Base-by-base conservation (phyloP, 2,329 filamentous ascomycete genomes). In the Huntiella abstrusa region DNA sequence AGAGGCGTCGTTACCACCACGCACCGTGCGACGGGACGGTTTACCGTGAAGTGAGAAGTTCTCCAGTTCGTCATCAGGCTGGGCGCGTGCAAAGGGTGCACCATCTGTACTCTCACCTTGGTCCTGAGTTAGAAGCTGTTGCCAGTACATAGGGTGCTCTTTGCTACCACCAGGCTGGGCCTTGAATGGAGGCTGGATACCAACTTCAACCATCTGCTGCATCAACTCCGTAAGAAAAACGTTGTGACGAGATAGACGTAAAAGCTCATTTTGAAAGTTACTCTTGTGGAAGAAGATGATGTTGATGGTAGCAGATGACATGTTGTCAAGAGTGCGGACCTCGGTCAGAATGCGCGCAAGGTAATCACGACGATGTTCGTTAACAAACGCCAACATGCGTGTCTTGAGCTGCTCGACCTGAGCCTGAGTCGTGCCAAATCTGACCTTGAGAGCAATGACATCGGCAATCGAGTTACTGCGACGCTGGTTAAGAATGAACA, bases 221-320 rank as follows among this genome's bases (percentile, higher is more conserved):
- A 94, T 93, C 56, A 96, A 67, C 51, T 91, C 85, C 52, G 82
- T 86, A 53, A 92, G 86, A 61, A 96, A 94, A 58, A 87, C 91
- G 69, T 95, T 95, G 55, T 91, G 83, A 13, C 88, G 76, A 54
- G 82, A 83, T 2, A 96, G 72, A 64, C 88, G 86, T 17, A 95
- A 69, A 39, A 92, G 69, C 59, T 96, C 88, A 58, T 95, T 95
- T 59, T 96, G 88, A 74, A 83, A 95, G 60, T 88, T 95, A 49
- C 81, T 85, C 62, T 95, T 95, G 71, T 95, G 93, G 68, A 95
- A 95, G 67, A 94, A 94, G 56, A 95, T 79, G 48, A 96, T 77
- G 61, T 94, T 95, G 56, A 95, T 71, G 3, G 78, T 86, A 56
- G 93, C 79, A 4, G 80, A 83, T 58, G 88, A 84, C 33, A 86